Evolutionary conservation across 2,329 filamentous ascomycete genomes (phyloP).

Genomic region (Biscogniauxia mediterranea): DNA sequence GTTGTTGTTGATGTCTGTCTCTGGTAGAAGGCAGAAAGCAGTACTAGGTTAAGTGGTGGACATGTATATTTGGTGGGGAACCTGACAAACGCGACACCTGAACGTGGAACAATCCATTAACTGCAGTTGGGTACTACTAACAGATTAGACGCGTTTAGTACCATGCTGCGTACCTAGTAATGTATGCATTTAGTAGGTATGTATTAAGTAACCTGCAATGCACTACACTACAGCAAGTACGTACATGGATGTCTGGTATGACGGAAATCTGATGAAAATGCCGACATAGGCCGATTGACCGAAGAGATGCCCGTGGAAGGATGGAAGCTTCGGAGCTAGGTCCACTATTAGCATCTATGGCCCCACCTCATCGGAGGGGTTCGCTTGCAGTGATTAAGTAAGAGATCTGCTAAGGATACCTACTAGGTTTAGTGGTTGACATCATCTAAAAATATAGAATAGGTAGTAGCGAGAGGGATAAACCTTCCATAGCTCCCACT

Average conservation of each 20-base stretch:
- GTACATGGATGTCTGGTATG: no score
- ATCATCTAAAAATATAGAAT: slow-evolving; percentile 1
- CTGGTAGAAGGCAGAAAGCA: neutral
- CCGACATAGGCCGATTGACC: neutral
- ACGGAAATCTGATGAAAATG: slow-evolving; percentile 7
- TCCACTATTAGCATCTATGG: neutral
- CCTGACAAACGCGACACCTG: no score
- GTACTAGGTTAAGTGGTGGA: neutral
- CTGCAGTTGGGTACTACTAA: no score
- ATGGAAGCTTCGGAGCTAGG: slow-evolving; percentile 1
- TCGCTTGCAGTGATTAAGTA: neutral
- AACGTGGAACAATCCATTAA: no score
- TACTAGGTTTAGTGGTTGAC: neutral
- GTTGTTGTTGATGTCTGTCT: neutral
- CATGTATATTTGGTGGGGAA: no score
- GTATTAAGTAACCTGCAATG: no score
- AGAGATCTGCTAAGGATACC: no score
- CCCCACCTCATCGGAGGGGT: neutral
- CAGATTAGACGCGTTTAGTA: no score
- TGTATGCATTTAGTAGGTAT: no score
- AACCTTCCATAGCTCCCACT: neutral
- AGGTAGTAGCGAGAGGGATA: neutral
- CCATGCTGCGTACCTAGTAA: no score
- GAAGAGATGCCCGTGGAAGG: neutral
- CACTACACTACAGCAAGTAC: no score